phyloP scores from a whole-genome alignment of 495 filamentous ascomycete genomes.

The Xylaria telfairii region DNA sequence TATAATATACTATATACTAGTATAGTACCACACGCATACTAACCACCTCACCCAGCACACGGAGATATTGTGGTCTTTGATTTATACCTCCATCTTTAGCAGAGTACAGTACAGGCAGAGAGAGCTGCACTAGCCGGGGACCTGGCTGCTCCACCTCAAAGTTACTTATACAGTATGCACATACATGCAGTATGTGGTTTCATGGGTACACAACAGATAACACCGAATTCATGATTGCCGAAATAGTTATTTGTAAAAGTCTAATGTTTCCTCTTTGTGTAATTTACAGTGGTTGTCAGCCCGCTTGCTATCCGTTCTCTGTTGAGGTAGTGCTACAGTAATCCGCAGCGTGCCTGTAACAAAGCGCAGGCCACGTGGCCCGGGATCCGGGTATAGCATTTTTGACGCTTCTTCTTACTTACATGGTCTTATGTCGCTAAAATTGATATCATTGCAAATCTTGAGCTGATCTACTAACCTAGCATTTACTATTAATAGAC shows the following conservation, averaged over 20 bases:
- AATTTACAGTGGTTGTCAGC: too few relatives aligned
- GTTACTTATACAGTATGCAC: not conserved
- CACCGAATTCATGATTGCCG: not conserved
- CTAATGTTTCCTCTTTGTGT: not conserved
- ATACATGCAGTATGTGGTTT: too few relatives aligned
- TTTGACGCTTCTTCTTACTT: not conserved
- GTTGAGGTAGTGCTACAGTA: not conserved
- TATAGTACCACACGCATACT: too few relatives aligned
- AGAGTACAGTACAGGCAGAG: too few relatives aligned
- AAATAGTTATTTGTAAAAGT: not conserved
- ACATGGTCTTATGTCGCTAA: too few relatives aligned
- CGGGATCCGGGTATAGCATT: not conserved
- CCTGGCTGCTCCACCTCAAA: not conserved
- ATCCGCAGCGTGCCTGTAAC: not conserved
- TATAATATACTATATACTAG: too few relatives aligned
- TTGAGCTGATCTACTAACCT: not conserved
- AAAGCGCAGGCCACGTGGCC: slow-evolving; percentile 5
- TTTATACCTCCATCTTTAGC: not conserved
- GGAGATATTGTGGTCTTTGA: too few relatives aligned
- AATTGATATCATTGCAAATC: not conserved
- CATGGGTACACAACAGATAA: not conserved
- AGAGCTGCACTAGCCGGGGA: too few relatives aligned
- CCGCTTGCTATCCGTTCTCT: too few relatives aligned
- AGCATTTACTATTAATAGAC: slow-evolving; percentile 6
- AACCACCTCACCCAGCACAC: too few relatives aligned